Base-by-base conservation (phyloP, 169 alveolate genomes). In the Plasmodium gaboni region DNA sequence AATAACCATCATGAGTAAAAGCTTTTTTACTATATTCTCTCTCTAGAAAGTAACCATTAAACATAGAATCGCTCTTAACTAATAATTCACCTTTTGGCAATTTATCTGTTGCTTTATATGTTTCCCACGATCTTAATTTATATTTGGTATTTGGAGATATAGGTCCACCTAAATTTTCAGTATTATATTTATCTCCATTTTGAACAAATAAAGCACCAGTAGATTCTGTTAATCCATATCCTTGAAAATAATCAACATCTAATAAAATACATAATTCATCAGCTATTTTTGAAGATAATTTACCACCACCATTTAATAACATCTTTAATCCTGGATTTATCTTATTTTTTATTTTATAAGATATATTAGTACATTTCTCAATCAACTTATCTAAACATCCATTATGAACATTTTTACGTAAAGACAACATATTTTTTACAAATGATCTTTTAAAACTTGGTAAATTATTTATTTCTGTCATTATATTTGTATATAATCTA, bases 21-120 rank as follows among this genome's bases (percentile, higher is more conserved):
- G 97, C 94, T 51, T 94, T 97, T 12, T 92, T 73, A 12, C 98
- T 97, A 72, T 94, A 96, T 68, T 97, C 97, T n/a, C 78, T 93
- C 72, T 94, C 93, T 88, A 95, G 95, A 86, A 93, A 98, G 85
- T 98, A 98, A 0, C 99, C 99, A 17, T 73, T 74, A 80, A 96
- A 95, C 19, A 96, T 86, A 44, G 88, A 83, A 42, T 93, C 92
- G 1, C 99, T 99, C 76, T 96, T 94, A 13, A 97, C 48, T 57
- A 97, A 94, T 24, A 98, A 88, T 88, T 98, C 99, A 24, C 99
- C 99, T 78, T 96, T 92, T 2, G 99, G 99, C 1, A 93, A 87
- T 6, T 92, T 92, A 53, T 92, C 96, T 22, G 92, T 94, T 0
- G 95, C 93, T 17, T 78, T 74, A 73, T 83, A 83, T 4, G 46